These are phyloP conservation scores for Spongiforma sp. DNA, from an alignment of 1,284 basidiomycete genomes.

Conservation along the genomic window DNA sequence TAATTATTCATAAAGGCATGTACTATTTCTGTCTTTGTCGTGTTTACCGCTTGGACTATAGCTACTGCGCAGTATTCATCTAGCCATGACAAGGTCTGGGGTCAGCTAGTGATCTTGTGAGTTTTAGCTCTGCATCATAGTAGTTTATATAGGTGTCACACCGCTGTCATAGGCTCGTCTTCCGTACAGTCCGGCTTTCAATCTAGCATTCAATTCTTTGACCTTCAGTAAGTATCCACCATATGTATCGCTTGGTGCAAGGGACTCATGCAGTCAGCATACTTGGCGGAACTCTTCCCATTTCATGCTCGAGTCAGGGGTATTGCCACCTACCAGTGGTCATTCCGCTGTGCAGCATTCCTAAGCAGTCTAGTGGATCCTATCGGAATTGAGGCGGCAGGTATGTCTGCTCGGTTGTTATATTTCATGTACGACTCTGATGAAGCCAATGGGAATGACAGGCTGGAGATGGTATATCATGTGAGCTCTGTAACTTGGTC, in stretches of 20 bases:
- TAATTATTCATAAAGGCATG: not conserved
- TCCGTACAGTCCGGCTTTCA: slow-evolving; percentile 11
- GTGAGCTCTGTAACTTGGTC: slow-evolving; percentile 7
- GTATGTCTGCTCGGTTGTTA: slow-evolving; percentile 3
- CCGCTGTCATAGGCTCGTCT: slow-evolving; percentile 23
- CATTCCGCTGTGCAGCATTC: slow-evolving; percentile 14
- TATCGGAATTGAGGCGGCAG: slow-evolving; percentile 21
- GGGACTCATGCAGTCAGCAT: slow-evolving; percentile 19
- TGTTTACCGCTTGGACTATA: not conserved
- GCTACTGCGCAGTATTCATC: not conserved
- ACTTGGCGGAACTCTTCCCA: slow-evolving; percentile 32
- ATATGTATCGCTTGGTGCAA: not conserved
- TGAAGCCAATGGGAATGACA: slow-evolving; percentile 5
- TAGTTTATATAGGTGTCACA: not conserved
- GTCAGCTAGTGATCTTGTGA: not conserved
- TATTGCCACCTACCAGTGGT: slow-evolving; percentile 22
- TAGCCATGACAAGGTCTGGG: not conserved
- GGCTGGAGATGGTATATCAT: slow-evolving; percentile 29
- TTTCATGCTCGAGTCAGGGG: slow-evolving; percentile 25
- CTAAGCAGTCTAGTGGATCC: slow-evolving; percentile 19
- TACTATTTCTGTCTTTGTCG: not conserved
- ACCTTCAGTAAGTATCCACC: slow-evolving; percentile 9
- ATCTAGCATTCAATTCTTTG: slow-evolving; percentile 15
- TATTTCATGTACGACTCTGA: not conserved
- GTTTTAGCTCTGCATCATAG: not conserved